Base-by-base conservation (phyloP, 2,329 filamentous ascomycete species). In the Beauveria pseudobassiana region DNA sequence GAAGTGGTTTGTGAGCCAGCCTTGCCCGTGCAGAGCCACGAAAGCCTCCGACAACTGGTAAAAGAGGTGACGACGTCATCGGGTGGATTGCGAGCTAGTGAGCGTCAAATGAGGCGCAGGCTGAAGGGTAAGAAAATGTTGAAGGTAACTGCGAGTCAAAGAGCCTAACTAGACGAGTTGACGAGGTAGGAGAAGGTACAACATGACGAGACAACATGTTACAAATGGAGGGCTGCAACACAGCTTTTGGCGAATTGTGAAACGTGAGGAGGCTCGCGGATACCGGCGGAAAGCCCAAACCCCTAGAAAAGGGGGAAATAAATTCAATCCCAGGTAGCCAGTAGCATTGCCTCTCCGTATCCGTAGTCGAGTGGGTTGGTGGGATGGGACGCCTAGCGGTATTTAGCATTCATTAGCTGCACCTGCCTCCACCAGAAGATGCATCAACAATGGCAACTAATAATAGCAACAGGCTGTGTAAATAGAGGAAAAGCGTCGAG, bases 31-130 rank as follows among this genome's bases (percentile, higher is more conserved):
- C 34, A 38, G 34, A 38, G 34, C 34, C 34, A 38, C 12, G 34
- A 38, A 5, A 22, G 20, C 45, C 20, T 12, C 5, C 5, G 22
- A 48, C 18, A 18, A 16, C 34, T 18, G 18, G 16, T n/a, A n/a
- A n/a, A 24, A 59, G 34, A 43, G 22, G 42, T 43, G 57, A 38
- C 57, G 57, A 52, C 57, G 48, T 38, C 57, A 59, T 59, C 56
- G 56, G 55, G 14, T 58, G 45, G 24, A 45, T 49, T 48, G 20
- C 43, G 43, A 49, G 43, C 43, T 43, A 16, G 28, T 24, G 6
- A 51, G 48, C 38, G 46, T 40, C 48, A 45, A 45, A 18, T 42
- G 48, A 45, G 48, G 48, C 48, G 38, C 22, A 43, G 34, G 6
- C 18, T 12, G 48, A 30, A 26, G 30, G 40, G 34, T 38, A 38